Evolutionary conservation across 2,329 filamentous ascomycete species (phyloP).

Genomic region (Trichophyton schoenleinii): DNA sequence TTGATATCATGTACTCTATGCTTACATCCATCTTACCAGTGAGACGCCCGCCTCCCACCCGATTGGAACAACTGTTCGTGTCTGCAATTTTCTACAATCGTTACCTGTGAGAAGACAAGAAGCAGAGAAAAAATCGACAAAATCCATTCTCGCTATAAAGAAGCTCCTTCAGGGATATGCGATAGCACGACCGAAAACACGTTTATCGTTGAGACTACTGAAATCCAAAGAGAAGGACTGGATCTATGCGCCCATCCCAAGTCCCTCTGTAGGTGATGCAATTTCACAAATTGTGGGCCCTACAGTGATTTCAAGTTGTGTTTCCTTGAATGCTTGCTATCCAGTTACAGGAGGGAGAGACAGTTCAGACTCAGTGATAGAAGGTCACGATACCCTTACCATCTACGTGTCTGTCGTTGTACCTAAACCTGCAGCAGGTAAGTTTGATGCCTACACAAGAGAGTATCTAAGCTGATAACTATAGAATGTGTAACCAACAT

Average conservation of each 20-base stretch:
- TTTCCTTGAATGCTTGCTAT: conserved; percentile 12
- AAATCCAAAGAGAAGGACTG: neutral
- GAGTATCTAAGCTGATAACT: neutral
- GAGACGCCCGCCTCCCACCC: conserved; percentile 37
- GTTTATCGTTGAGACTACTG: conserved; percentile 10
- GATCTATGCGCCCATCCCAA: conserved; percentile 34
- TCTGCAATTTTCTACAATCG: conserved; percentile 44
- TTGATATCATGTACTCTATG: neutral
- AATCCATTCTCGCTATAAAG: conserved; percentile 17
- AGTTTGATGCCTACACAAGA: conserved; percentile 1
- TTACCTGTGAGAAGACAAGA: conserved; percentile 49
- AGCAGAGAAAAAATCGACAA: conserved; percentile 39
- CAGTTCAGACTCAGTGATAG: neutral
- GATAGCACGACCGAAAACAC: neutral
- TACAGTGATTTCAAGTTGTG: conserved; percentile 42
- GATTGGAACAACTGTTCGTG: conserved; percentile 48
- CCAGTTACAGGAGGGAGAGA: neutral
- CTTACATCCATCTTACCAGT: neutral
- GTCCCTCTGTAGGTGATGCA: conserved; percentile 39
- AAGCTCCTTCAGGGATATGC: conserved; percentile 19
- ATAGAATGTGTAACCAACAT: conserved; percentile 26
- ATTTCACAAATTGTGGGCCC: conserved; percentile 45
- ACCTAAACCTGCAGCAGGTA: conserved; percentile 34
- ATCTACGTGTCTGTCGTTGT: conserved; percentile 32
- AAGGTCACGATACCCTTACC: neutral